Evolutionary conservation across 1,284 basidiomycete species (phyloP).

Genomic region (Tilletiaria anomala): DNA sequence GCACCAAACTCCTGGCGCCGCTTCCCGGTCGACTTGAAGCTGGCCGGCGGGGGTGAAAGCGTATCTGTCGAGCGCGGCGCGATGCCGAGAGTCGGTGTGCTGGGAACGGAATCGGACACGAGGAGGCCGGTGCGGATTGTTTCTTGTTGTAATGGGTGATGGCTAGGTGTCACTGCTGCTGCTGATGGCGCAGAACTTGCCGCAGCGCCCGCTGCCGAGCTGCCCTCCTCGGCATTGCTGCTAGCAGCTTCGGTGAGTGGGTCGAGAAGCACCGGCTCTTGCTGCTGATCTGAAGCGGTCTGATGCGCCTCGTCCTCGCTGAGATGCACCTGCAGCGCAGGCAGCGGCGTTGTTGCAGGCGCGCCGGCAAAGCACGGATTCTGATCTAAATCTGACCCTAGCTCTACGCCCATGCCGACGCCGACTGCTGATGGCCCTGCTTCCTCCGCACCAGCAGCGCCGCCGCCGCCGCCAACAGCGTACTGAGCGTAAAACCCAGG

Average conservation of each 20-base stretch:
- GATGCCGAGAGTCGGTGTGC: constrained; percentile 2
- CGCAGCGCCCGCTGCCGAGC: too few relatives aligned
- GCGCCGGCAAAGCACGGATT: background rate
- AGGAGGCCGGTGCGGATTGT: too few relatives aligned
- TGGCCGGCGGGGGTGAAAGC: background rate
- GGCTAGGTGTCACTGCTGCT: too few relatives aligned
- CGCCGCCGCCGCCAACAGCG: background rate
- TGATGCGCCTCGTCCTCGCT: background rate
- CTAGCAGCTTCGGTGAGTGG: background rate
- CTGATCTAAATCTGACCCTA: background rate
- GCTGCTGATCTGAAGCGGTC: too few relatives aligned
- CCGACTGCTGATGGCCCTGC: background rate
- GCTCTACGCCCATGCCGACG: background rate
- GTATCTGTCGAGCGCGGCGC: constrained; percentile 1
- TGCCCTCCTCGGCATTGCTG: too few relatives aligned
- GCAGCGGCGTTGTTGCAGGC: background rate
- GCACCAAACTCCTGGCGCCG: background rate
- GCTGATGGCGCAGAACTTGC: too few relatives aligned
- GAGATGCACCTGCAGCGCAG: background rate
- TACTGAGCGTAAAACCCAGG: background rate
- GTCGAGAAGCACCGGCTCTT: background rate
- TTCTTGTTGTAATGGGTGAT: too few relatives aligned
- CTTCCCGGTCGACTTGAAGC: background rate
- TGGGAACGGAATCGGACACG: background rate
- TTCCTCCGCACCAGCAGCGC: background rate